Base-by-base conservation (phyloP, 169 alveolate genomes). In the Plasmodium vinckei region DNA sequence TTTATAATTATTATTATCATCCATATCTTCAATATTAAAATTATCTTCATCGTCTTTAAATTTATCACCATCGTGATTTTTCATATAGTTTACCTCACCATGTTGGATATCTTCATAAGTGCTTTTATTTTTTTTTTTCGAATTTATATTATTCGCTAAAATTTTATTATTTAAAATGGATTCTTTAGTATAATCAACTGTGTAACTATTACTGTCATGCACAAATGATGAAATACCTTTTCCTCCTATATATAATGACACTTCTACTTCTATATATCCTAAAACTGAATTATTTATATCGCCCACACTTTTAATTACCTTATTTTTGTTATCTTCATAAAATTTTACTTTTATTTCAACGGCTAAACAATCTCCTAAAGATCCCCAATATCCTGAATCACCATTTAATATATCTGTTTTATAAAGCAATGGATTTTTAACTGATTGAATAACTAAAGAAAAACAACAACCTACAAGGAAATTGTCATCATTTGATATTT, bases 311-410 rank as follows among this genome's bases (percentile, higher is more conserved):
- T 77, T 59, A 46, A 69, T 23, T 39, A 17, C 27, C n/a, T 21
- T 19, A 33, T 27, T 47, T 15, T 54, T 54, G 33, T 61, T 54
- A 25, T 86, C 71, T 71, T 86, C 77, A 65, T 59, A 86, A 86
- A 86, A 86, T 69, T 86, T 86, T 71, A 86, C 91, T 60, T 49
- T 86, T 57, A 86, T 86, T 86, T 86, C 91, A 59, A 86, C 91
- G 7, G 91, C 69, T 46, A 86, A 63, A 17, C 91, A 86, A 86
- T 86, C 91, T 3, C 91, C 91, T 44, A 86, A 64, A 9, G 73
- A 44, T 1, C 91, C 91, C 91, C 91, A 86, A 46, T 86, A 86
- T 25, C 91, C 91, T 51, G 60, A 33, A 42, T 72, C 57, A 19
- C 87, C 42, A 53, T 57, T 49, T 56, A 86, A 51, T 53, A 86